A percentile compares a stretch with the other conserved stretches of the same genome.
Evolutionary conservation across 768 basidiomycete genomes (phyloP).

Genomic region (Amanita thiersii): DNA sequence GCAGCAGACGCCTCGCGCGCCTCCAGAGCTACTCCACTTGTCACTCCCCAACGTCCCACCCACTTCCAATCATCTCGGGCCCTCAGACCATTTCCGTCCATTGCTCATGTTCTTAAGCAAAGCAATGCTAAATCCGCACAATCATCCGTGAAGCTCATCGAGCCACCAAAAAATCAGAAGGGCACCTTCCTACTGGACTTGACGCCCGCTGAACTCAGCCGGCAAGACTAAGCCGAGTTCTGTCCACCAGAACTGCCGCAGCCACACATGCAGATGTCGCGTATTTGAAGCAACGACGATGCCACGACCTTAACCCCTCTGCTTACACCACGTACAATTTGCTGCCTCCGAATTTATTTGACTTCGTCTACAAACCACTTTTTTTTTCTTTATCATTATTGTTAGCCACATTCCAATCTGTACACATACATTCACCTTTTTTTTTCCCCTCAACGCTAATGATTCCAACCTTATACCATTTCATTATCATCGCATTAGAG

Average conservation of each 20-base stretch:
- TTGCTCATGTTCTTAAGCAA: slow-evolving; percentile 35
- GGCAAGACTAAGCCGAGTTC: slow-evolving; percentile 33
- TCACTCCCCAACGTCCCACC: slow-evolving; percentile 31
- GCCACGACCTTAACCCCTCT: too few relatives aligned
- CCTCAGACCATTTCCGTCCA: slow-evolving; percentile 69
- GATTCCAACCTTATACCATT: too few relatives aligned
- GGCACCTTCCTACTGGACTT: slow-evolving; percentile 69
- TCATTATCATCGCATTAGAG: background rate
- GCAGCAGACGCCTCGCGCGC: slow-evolving; percentile 26
- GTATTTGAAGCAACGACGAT: background rate
- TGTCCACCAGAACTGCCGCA: background rate
- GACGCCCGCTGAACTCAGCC: slow-evolving; percentile 76
- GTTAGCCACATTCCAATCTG: background rate
- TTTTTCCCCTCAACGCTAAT: background rate
- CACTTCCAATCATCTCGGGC: slow-evolving; percentile 67
- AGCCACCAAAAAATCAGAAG: slow-evolving; percentile 67
- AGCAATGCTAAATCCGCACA: slow-evolving; percentile 18
- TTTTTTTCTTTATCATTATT: slow-evolving; percentile 4
- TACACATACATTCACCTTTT: slow-evolving; percentile 1
- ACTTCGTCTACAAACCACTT: slow-evolving; percentile 1
- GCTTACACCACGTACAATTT: background rate
- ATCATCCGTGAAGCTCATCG: slow-evolving; percentile 67
- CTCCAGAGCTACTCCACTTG: slow-evolving; percentile 20
- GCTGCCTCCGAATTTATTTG: slow-evolving; percentile 2
- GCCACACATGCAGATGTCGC: background rate